Base-by-base conservation (phyloP, 2,329 filamentous ascomycete species). In the Fusarium ramigenum region DNA sequence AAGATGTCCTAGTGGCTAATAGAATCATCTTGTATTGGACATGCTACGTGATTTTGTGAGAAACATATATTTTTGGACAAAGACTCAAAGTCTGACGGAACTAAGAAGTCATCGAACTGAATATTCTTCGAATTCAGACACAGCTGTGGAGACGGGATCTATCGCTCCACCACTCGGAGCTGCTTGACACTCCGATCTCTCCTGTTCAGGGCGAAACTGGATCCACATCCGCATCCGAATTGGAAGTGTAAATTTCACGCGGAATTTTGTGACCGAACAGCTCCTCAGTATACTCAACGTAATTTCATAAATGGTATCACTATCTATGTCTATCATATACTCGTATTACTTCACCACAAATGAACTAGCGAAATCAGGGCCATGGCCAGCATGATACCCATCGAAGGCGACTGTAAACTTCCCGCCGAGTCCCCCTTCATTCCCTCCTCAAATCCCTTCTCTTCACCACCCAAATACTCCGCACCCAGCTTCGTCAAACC, bases 401-500 rank as follows among this genome's bases (percentile, higher is more conserved):
- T 15, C 1, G 67, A 69, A 16, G 71, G 71, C 3, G 18, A 15
- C 1, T 47, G 21, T 2, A 44, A 18, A 14, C n/a, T 10, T 4
- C 67, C 65, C 9, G 19, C 25, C 4, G 77, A 78, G 2, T 68
- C 65, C 10, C n/a, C 28, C 1, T 77, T 77, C 73, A 73, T 78
- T 0, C 83, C 83, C 49, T 77, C 73, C 47, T 81, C 68, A 52
- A 84, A 85, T 1, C 82, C 83, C 7, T 78, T 81, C 43, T 77
- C 75, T 62, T 83, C 71, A 11, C 83, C 83, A 9, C 83, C 83
- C 6, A 85, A 66, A 54, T 85, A 85, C 36, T 80, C 64, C 1
- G 80, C 81, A 0, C 83, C 83, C 3, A 84, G 70, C 36, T 83
- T 77, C 0, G 82, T 85, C 61, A 85, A 65, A 3, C 77, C 82